These are phyloP conservation scores for Solanum aculeatissimum DNA, from an alignment of 305 asterid species.

Conservation along the genomic window DNA sequence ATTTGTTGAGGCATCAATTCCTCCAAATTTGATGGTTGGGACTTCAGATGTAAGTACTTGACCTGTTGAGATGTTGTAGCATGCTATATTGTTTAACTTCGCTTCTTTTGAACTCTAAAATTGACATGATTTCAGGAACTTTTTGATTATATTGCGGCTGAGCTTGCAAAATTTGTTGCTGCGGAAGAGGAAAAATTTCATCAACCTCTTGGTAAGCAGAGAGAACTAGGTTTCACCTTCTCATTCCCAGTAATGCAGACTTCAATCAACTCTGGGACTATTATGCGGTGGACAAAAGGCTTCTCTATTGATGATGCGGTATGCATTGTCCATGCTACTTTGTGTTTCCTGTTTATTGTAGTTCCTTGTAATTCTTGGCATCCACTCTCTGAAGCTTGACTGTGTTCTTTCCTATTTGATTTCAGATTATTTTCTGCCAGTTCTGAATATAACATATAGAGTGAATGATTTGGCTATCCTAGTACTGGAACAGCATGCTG, in stretches of 20 bases:
- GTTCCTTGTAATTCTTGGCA: not conserved
- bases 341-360: not conserved
- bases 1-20: conserved; percentile 78
- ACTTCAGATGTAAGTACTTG: conserved; percentile 48
- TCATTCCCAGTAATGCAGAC: conserved; percentile 92
- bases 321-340: not conserved
- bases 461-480: not conserved
- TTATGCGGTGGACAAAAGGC: conserved; percentile 89
- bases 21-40: conserved; percentile 72
- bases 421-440: not conserved
- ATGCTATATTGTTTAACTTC: not conserved
- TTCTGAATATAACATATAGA: not conserved
- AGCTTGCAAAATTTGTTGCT: conserved; percentile 58
- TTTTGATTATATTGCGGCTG: conserved; percentile 69
- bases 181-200: conserved; percentile 53
- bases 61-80: not conserved
- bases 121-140: conserved; percentile 50
- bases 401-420: not conserved
- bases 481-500: not conserved
- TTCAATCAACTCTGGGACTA: conserved; percentile 71
- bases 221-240: conserved; percentile 88
- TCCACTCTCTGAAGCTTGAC: not conserved
- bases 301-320: conserved; percentile 70
- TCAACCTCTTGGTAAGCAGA: conserved; percentile 55
- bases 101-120: not conserved